Evolutionary conservation across 1,284 basidiomycete genomes (phyloP), one percentile per base, ranked within the genome.

Genomic region (Apiotrichum akiyoshidainum): DNA sequence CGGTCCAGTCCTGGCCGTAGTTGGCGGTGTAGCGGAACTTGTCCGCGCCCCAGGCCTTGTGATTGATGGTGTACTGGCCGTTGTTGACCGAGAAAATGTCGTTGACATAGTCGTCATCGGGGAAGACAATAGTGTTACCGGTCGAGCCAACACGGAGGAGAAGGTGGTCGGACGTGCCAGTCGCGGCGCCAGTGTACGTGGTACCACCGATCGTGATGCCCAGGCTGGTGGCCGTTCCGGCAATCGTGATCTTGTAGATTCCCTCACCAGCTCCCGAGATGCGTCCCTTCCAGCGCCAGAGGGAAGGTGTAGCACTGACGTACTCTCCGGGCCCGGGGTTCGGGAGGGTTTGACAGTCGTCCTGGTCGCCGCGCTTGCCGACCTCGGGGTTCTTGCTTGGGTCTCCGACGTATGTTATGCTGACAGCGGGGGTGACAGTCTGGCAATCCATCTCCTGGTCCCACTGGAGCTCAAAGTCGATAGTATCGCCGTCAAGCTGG

Each of bases 41-140:
- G 65, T 94, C 90, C n/a, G 92, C 91, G 52, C 92, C 92, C 49
- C 83, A 82, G 4, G 91, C 91, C 49, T 83, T 84, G 78, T 94
- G 91, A 2, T 83, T 85, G 73, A 91, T 89, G 4, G 82, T 84
- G 74, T 87, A 91, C 63, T 85, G 78, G 49, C 83, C 85, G 62
- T 83, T 79, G 10, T 83, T 80, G 54, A 82, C 80, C 21, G 81
- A 81, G 70, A 93, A 86, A 2, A 88, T 81, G 44, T 77, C 79
- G 46, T 78, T 81, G 72, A 64, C 68, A 71, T 92, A 93, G 68
- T 92, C 89, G 34, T 62, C 59, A 37, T 84, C 81, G 2, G 88
- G 88, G 81, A 88, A 92, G 11, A 93, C 85, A 79, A 95, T 86
- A 19, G 87, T 83, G 71, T 95, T 94, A 68, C 84, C 75, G 1